phyloP scores from a whole-genome alignment of 163 green algal genomes.

The Chloroidium sp. region DNA sequence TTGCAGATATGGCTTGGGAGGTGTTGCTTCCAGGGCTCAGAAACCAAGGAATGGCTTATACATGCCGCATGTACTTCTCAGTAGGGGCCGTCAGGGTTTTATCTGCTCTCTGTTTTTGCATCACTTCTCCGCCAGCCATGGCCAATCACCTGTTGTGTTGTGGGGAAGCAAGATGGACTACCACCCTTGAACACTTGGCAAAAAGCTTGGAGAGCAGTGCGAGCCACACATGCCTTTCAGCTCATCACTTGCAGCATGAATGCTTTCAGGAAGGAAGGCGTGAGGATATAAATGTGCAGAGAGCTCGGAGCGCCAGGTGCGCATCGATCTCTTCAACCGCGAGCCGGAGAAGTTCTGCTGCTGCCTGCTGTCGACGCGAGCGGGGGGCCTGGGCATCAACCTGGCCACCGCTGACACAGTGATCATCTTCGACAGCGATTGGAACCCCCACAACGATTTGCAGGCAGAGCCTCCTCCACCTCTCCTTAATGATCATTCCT shows the following conservation, averaged over 20 bases:
- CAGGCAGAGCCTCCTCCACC: too few relatives aligned
- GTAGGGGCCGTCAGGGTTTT: neutral
- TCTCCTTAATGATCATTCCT: too few relatives aligned
- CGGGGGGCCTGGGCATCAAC: constrained; percentile 95
- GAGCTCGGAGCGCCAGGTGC: constrained; percentile 43
- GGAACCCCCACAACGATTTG: constrained; percentile 59
- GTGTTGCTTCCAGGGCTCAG: too few relatives aligned
- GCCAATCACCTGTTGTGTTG: too few relatives aligned
- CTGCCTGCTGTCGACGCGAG: constrained; percentile 78
- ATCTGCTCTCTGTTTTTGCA: neutral
- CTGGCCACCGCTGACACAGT: constrained; percentile 93
- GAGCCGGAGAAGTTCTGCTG: neutral
- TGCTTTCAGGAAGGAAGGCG: too few relatives aligned
- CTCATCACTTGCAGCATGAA: neutral
- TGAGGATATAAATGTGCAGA: neutral
- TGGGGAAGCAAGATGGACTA: too few relatives aligned
- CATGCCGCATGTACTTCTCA: too few relatives aligned
- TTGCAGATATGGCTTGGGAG: too few relatives aligned
- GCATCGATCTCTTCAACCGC: constrained; percentile 38
- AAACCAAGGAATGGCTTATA: too few relatives aligned
- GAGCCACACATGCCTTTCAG: neutral
- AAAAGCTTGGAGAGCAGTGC: too few relatives aligned
- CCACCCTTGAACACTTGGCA: too few relatives aligned
- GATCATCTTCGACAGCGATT: constrained; percentile 92
- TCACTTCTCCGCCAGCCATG: too few relatives aligned